Base-by-base conservation (phyloP, 169 alveolate species). In the Plasmodium vivax region DNA sequence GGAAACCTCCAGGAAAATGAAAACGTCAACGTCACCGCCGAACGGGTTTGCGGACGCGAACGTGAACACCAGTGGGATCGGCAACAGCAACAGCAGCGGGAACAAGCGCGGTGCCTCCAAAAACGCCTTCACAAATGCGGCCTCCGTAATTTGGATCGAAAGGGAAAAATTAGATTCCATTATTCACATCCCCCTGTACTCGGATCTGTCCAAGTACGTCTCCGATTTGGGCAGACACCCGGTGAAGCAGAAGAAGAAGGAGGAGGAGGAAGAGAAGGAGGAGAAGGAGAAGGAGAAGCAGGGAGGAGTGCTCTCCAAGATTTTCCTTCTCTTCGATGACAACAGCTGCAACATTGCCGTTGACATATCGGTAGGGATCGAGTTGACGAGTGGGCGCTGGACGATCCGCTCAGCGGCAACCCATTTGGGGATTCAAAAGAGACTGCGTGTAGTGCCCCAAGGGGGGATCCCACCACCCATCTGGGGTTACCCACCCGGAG, bases 121-220 rank as follows among this genome's bases (percentile, higher is more conserved):
- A 19, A 34, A 51, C 38, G 54, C 79, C 34, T 87, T 75, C 47
- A 43, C 43, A 71, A 58, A 87, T 87, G 56, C 71, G n/a, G 82
- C 72, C n/a, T 80, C 94, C 19, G 75, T 90, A 38, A 62, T 90
- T 80, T 90, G 94, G 94, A 71, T 90, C 47, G 94, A 90, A 41
- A 82, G 81, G 27, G 94, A 90, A 62, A 90, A 90, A 80, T 47
- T 90, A 62, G 88, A 82, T 81, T 90, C 94, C 7, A 23, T 80
- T 30, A 82, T 90, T 62, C 56, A 79, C 74, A 79, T 90, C 16
- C 94, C 94, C 19, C 38, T 90, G 38, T 90, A 90, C 30, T 30
- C 91, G 27, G 81, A 90, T 74, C 16, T 90, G 77, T 90, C 84
- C 8, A 58, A 56, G 51, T 90, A 90, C 38, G n/a, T 90, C 36